A percentile compares a stretch with the other conserved stretches of the same genome.
Evolutionary conservation across 305 asterid genomes (phyloP).

Genomic region (Fraxinus latifolia): DNA sequence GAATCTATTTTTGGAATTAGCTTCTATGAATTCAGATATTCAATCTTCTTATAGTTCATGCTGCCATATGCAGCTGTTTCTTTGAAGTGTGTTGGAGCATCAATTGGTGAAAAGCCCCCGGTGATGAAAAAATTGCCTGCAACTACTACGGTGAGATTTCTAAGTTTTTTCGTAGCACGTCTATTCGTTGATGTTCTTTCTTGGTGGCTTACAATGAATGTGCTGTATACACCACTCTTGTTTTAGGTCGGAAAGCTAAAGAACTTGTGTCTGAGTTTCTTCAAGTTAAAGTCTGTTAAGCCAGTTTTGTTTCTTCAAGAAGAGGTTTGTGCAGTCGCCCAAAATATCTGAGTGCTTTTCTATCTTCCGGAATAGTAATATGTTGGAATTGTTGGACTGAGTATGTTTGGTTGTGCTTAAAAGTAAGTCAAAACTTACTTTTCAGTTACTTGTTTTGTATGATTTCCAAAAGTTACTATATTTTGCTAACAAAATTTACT

Average conservation of each 20-base stretch:
- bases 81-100: conserved; percentile 86
- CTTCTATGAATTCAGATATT: not conserved
- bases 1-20: conserved; percentile 20
- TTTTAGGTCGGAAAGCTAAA: conserved; percentile 88
- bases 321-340: conserved; percentile 51
- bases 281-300: conserved; percentile 73
- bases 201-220: conserved; percentile 1
- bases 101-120: conserved; percentile 76
- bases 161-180: not conserved
- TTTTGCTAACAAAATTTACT: not conserved
- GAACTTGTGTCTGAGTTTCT: conserved; percentile 83
- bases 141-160: conserved; percentile 62
- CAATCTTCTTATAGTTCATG: conserved; percentile 3
- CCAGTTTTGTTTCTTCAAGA: conserved; percentile 77
- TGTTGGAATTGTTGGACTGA: not conserved
- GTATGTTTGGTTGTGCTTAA: not conserved
- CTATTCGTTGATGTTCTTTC: conserved; percentile 10
- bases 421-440: not conserved
- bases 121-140: conserved; percentile 71
- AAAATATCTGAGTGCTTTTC: not conserved
- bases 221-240: not conserved
- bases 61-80: conserved; percentile 55
- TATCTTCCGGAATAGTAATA: not conserved
- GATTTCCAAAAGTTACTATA: not conserved
- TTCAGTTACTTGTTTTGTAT: not conserved